Evolutionary conservation across 164 flowering plant species (phyloP).

Genomic region (Stephania cephalantha): DNA sequence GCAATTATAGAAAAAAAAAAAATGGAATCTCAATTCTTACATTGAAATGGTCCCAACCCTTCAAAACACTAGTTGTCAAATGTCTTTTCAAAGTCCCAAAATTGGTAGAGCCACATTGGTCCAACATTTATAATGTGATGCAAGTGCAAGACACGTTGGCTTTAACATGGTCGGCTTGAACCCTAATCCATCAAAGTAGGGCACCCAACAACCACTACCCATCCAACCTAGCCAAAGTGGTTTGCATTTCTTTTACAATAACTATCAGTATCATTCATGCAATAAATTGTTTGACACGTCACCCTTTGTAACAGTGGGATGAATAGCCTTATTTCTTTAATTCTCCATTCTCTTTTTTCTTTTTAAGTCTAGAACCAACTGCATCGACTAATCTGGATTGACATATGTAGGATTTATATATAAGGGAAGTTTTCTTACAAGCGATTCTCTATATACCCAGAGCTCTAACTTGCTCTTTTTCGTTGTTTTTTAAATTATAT

Average conservation of each 20-base stretch:
- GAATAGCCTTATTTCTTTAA: neutral
- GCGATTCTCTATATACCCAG: no score
- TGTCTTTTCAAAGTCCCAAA: slow-evolving; percentile 1
- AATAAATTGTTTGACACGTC: neutral
- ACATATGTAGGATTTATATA: no score
- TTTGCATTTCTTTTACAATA: neutral
- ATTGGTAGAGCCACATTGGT: neutral
- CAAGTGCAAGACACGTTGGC: slow-evolving; percentile 3
- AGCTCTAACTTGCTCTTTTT: no score
- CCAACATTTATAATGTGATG: neutral
- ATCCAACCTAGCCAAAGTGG: neutral
- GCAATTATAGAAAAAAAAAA: neutral
- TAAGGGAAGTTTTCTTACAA: no score
- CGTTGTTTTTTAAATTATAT: no score
- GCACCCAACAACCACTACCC: neutral
- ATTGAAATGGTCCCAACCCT: neutral
- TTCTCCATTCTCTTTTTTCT: neutral
- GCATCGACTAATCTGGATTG: no score
- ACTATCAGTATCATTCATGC: neutral
- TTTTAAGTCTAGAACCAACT: no score
- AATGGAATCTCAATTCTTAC: neutral
- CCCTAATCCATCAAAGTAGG: neutral
- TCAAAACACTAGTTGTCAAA: neutral
- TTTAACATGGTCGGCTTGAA: neutral
- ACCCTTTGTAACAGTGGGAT: neutral